Percentiles rank a stretch among this genome's conserved stretches.
phyloP scores from a whole-genome alignment of 257 asterid genomes.

The Scutellaria galericulata region DNA sequence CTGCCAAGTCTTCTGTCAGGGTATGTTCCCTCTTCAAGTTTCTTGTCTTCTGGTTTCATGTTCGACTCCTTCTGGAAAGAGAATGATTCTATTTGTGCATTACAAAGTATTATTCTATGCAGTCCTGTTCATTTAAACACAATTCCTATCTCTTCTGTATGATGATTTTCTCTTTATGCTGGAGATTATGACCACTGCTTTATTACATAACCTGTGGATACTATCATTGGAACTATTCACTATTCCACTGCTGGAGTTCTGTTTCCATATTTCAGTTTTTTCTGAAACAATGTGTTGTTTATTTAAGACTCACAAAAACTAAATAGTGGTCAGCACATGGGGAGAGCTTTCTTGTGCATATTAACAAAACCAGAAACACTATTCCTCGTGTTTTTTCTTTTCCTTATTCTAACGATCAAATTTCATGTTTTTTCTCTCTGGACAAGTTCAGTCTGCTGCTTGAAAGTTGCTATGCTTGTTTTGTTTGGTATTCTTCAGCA shows the following conservation, averaged over 20 bases:
- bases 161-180: conserved; percentile 9
- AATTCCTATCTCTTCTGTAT: background rate
- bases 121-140: background rate
- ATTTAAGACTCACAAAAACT: background rate
- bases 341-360: background rate
- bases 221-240: background rate
- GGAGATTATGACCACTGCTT: background rate
- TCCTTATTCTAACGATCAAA: background rate
- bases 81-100: background rate
- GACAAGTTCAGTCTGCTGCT: conserved; percentile 12
- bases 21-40: conserved; percentile 46
- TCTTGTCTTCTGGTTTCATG: conserved; percentile 26
- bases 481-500: conserved; percentile 14
- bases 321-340: background rate
- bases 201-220: too few species aligned
- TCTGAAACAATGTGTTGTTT: conserved; percentile 18
- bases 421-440: conserved; percentile 5
- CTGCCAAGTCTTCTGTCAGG: conserved; percentile 93
- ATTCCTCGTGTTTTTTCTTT: background rate
- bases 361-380: background rate
- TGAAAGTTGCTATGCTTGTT: background rate
- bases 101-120: conserved; percentile 2
- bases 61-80: conserved; percentile 18
- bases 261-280: background rate
- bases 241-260: conserved; percentile 6